Percentiles rank a stretch among this genome's conserved stretches.
Conservation (phyloP, 2,329 filamentous ascomycete genomes). For the Mycosphaerelloides madeirae region DNA sequence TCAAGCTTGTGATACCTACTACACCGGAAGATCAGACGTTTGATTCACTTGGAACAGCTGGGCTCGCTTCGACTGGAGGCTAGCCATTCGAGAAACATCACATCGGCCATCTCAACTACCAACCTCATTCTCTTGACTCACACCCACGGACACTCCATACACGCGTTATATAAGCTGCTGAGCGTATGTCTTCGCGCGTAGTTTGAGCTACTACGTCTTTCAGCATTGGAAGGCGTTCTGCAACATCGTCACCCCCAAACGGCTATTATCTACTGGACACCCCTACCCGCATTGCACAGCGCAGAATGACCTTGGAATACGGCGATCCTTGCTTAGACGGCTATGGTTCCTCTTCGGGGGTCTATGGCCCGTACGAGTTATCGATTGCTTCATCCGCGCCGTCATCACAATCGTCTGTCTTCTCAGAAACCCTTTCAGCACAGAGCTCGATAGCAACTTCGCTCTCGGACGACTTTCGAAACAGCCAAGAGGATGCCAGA, state of each 20-base stretch:
- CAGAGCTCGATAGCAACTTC: conserved; percentile 53
- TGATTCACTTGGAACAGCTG: conserved; percentile 17
- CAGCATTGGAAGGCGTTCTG: conserved; percentile 29
- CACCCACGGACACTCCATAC: conserved; percentile 3
- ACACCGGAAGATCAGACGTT: conserved; percentile 19
- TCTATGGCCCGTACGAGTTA: conserved; percentile 56
- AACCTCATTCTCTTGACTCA: neutral
- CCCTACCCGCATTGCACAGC: conserved; percentile 15
- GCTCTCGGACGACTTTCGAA: conserved; percentile 57
- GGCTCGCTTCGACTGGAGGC: conserved; percentile 9
- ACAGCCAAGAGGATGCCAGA: conserved; percentile 27
- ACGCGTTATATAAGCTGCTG: conserved; percentile 6
- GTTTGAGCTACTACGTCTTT: conserved; percentile 21
- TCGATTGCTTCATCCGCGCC: conserved; percentile 71
- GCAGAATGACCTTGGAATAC: conserved; percentile 26
- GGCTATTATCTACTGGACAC: conserved; percentile 25
- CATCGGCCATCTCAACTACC: neutral
- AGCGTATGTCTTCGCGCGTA: conserved; percentile 19
- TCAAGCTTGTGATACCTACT: too few relatives aligned
- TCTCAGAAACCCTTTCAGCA: conserved; percentile 57
- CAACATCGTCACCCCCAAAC: conserved; percentile 19
- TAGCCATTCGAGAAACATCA: neutral
- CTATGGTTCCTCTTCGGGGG: conserved; percentile 34
- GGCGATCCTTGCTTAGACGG: conserved; percentile 19
- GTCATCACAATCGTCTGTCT: conserved; percentile 70